phyloP scores from a whole-genome alignment of 108 stramenopile species.

The Aureococcus anophagefferens region DNA sequence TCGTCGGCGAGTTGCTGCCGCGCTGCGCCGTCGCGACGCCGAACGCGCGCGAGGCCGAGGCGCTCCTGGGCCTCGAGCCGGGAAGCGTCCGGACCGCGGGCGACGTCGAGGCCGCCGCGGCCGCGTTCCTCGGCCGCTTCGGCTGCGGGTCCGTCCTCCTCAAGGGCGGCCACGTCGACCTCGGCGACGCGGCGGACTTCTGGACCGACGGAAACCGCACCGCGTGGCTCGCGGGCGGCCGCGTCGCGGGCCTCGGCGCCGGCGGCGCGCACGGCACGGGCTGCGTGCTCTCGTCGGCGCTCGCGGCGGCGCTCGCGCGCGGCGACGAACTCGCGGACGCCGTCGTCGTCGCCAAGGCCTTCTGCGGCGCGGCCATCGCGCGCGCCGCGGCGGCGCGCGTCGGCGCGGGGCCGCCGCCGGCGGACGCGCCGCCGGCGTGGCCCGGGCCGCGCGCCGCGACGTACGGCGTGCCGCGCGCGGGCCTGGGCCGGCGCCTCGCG shows the following conservation, averaged over 20 bases:
- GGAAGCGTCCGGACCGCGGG: constrained; percentile 20
- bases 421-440: neutral
- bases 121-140: constrained; percentile 49
- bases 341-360: constrained; percentile 64
- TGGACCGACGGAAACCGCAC: constrained; percentile 40
- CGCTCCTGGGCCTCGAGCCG: constrained; percentile 44
- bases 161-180: constrained; percentile 74
- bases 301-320: constrained; percentile 61
- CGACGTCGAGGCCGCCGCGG: constrained; percentile 69
- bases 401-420: neutral
- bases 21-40: constrained; percentile 71
- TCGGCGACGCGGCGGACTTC: constrained; percentile 12
- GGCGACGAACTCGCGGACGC: constrained; percentile 58
- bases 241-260: constrained; percentile 43
- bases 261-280: constrained; percentile 76
- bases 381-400: too few relatives aligned
- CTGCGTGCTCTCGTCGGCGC: constrained; percentile 75
- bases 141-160: constrained; percentile 67
- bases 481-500: too few relatives aligned
- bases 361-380: neutral
- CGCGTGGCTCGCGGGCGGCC: constrained; percentile 59
- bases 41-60: constrained; percentile 84
- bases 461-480: too few relatives aligned
- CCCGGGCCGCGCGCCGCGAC: neutral
- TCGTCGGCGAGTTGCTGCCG: constrained; percentile 65